Percentiles rank a stretch among this genome's conserved stretches.
These are phyloP conservation scores for Akebia trifoliata DNA, from an alignment of 164 flowering plant species.

Conservation along the genomic window DNA sequence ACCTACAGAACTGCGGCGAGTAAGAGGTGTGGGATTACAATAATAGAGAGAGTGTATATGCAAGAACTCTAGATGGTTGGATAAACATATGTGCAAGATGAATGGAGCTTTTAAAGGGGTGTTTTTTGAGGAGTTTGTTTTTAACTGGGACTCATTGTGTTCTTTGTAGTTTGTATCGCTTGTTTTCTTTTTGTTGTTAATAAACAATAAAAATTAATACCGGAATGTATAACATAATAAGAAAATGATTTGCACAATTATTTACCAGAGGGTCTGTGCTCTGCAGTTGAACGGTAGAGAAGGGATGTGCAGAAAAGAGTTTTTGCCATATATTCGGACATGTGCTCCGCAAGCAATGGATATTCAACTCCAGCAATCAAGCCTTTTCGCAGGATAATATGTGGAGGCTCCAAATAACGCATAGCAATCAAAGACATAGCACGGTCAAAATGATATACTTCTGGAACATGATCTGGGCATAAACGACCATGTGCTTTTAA, in stretches of 20 bases:
- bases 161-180: too few relatives aligned
- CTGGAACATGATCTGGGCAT: constrained; percentile 87
- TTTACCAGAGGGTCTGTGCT: constrained; percentile 75
- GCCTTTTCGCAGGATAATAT: constrained; percentile 86
- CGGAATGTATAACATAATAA: not conserved
- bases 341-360: constrained; percentile 84
- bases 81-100: too few relatives aligned
- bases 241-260: not conserved
- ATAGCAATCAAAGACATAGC: constrained; percentile 84
- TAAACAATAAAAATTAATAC: too few relatives aligned
- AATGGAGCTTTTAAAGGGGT: too few relatives aligned
- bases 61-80: too few relatives aligned
- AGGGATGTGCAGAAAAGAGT: constrained; percentile 84
- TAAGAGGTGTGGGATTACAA: too few relatives aligned
- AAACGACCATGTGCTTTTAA: constrained; percentile 60
- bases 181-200: too few relatives aligned
- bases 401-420: constrained; percentile 96
- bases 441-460: constrained; percentile 89
- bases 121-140: too few relatives aligned
- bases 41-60: too few relatives aligned
- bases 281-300: constrained; percentile 67
- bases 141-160: too few relatives aligned
- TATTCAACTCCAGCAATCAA: constrained; percentile 82
- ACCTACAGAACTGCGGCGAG: too few relatives aligned
- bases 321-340: constrained; percentile 75